A percentile compares a stretch with the other conserved stretches of the same genome.
These are phyloP conservation scores for Tricholoma bakamatsutake DNA, from an alignment of 768 basidiomycete genomes.

Conservation along the genomic window DNA sequence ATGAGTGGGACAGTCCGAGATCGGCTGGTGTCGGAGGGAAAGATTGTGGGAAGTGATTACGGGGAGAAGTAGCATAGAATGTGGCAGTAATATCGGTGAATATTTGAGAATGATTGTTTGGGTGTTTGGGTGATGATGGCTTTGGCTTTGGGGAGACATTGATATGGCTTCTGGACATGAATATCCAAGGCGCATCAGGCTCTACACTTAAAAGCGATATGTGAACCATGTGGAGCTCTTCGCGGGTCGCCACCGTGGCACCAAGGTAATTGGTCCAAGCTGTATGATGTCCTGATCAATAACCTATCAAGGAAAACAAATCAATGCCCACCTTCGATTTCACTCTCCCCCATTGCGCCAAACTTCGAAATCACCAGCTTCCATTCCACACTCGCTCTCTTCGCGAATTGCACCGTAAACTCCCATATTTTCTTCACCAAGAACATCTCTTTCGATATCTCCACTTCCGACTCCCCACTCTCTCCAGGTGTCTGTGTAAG, in stretches of 20 bases:
- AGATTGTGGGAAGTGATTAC: conserved; percentile 35
- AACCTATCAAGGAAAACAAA: conserved; percentile 16
- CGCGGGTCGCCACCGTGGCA: conserved; percentile 28
- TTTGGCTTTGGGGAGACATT: conserved; percentile 18
- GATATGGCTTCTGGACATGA: conserved; percentile 31
- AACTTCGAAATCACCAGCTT: conserved; percentile 66
- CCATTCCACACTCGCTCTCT: conserved; percentile 74
- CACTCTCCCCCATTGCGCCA: conserved; percentile 51
- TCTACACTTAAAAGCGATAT: conserved; percentile 59
- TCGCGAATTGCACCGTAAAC: conserved; percentile 57
- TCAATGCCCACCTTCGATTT: conserved; percentile 57
- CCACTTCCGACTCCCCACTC: conserved; percentile 21
- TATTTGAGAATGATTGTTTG: conserved; percentile 16
- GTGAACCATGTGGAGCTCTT: conserved; percentile 47
- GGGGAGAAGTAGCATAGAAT: conserved; percentile 45
- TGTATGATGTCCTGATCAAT: conserved; percentile 23
- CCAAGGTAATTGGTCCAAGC: conserved; percentile 61
- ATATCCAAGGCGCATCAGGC: conserved; percentile 51
- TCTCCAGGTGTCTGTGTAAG: conserved; percentile 40
- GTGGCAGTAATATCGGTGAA: conserved; percentile 44
- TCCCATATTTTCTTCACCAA: conserved; percentile 62
- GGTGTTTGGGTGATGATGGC: conserved; percentile 17
- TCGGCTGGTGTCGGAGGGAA: conserved; percentile 26
- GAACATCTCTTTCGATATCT: conserved; percentile 37
- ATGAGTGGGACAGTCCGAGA: conserved; percentile 29